These are phyloP conservation scores for Nemania abortiva DNA, from an alignment of 2,329 filamentous ascomycete genomes.

Conservation along the genomic window DNA sequence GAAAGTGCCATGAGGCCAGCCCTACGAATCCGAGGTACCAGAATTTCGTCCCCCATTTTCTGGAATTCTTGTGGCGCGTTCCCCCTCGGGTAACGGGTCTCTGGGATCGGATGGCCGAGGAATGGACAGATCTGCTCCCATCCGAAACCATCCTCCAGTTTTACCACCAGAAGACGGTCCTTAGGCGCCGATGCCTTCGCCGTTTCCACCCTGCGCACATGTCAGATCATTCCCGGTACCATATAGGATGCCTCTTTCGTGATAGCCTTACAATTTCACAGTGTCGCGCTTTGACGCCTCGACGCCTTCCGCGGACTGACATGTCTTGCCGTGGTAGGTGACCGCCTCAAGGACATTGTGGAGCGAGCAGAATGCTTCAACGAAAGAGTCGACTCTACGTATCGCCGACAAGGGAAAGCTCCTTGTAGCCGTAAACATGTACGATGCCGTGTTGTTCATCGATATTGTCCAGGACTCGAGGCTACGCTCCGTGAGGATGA, in stretches of 20 bases:
- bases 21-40: conserved; percentile 30
- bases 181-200: conserved; percentile 47
- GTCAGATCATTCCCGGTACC: conserved; percentile 16
- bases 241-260: neutral
- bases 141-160: conserved; percentile 53
- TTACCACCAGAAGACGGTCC: conserved; percentile 48
- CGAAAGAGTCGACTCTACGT: conserved; percentile 40
- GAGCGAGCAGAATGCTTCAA: conserved; percentile 37
- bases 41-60: conserved; percentile 33
- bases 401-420: conserved; percentile 47
- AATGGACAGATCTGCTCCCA: conserved; percentile 55
- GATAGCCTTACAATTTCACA: conserved; percentile 31
- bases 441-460: conserved; percentile 45
- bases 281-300: conserved; percentile 31
- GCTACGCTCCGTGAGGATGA: conserved; percentile 52
- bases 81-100: conserved; percentile 48
- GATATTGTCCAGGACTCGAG: conserved; percentile 49
- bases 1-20: conserved; percentile 26
- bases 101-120: conserved; percentile 49
- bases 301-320: conserved; percentile 25
- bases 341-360: conserved; percentile 34
- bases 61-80: conserved; percentile 49
- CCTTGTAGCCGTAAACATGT: conserved; percentile 30
- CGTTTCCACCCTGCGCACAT: conserved; percentile 41
- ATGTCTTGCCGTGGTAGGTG: conserved; percentile 34